phyloP scores from a whole-genome alignment of 2,329 filamentous ascomycete species.

The Phialocephala subalpina region DNA sequence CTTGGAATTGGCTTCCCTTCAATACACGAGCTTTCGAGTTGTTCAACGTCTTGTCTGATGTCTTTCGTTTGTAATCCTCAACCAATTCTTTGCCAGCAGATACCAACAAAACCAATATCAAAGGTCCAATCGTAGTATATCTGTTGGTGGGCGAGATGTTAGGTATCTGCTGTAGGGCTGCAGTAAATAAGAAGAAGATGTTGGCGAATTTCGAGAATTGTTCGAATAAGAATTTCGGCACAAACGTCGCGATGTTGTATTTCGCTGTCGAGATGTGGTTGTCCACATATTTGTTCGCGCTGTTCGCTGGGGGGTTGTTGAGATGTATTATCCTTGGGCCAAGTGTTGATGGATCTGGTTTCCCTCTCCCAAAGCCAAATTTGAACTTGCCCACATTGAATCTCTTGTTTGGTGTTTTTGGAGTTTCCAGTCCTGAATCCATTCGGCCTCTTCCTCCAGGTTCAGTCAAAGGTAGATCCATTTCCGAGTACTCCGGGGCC shows the following conservation, averaged over 20 bases:
- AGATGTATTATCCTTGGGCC: slow-evolving; percentile 93
- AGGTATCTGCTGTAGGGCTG: slow-evolving; percentile 92
- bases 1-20: slow-evolving; percentile 82
- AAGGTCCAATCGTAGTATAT: slow-evolving; percentile 96
- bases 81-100: slow-evolving; percentile 94
- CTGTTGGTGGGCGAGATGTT: slow-evolving; percentile 92
- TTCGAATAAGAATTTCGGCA: slow-evolving; percentile 97
- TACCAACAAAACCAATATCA: slow-evolving; percentile 89
- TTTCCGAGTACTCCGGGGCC: slow-evolving; percentile 89
- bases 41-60: slow-evolving; percentile 87
- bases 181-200: slow-evolving; percentile 98
- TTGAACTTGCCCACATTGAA: slow-evolving; percentile 83
- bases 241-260: slow-evolving; percentile 91
- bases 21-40: slow-evolving; percentile 85
- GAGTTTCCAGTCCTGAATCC: slow-evolving; percentile 54
- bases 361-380: slow-evolving; percentile 86
- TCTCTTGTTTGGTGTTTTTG: slow-evolving; percentile 56
- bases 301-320: slow-evolving; percentile 95
- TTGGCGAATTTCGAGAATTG: slow-evolving; percentile 99
- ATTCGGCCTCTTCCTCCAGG: slow-evolving; percentile 59
- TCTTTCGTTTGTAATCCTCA: slow-evolving; percentile 90
- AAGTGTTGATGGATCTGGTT: slow-evolving; percentile 87
- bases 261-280: slow-evolving; percentile 98
- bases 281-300: slow-evolving; percentile 88
- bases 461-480: slow-evolving; percentile 96